Base-by-base conservation (phyloP, 257 asterid genomes). In the Solanum commersonii region DNA sequence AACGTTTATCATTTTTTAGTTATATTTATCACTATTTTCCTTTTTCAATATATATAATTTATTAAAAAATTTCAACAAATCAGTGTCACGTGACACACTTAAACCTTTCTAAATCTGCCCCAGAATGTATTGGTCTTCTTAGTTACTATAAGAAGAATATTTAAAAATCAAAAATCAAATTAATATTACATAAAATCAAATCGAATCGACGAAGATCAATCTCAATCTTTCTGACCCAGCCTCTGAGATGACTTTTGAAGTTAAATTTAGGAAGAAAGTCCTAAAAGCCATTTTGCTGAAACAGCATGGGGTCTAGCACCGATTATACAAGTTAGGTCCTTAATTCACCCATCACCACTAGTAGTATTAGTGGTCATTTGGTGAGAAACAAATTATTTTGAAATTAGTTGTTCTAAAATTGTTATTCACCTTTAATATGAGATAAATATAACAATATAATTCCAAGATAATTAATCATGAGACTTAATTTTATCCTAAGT, bases 301-400 rank as follows among this genome's bases (percentile, higher is more conserved):
- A 14, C 16, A 14, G 9, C 9, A 38, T 7, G 77, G 77, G 38
- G 23, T 70, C 38, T 29, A 29, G 33, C 77, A 29, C 77, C 14
- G 22, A 29, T 14, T 27, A 29, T 29, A 6, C 76, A 2, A 29
- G 10, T 27, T 68, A 68, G 35, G 7, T 68, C 74, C 74, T 68
- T 68, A 6, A 27, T 13, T 68, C 5, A 13, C 37, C 16, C 0
- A 13, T 68, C 35, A 13, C 22, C 8, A 5, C 0, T 13, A 23
- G 31, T 63, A 63, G 11, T 7, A 56, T 56, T 3, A 3, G 5
- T 6, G 11, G 2, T 56, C n/a, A 0, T 59, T 59, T 59, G 12
- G 2, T 3, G 0, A 7, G 2, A 0, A 59, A 59, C 1, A 20
- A 59, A 20, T 59, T 8, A 59, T 59, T 20, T 20, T 0, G 0